Conservation (phyloP, 164 flowering plant genomes). For the Vitis amurensis region DNA sequence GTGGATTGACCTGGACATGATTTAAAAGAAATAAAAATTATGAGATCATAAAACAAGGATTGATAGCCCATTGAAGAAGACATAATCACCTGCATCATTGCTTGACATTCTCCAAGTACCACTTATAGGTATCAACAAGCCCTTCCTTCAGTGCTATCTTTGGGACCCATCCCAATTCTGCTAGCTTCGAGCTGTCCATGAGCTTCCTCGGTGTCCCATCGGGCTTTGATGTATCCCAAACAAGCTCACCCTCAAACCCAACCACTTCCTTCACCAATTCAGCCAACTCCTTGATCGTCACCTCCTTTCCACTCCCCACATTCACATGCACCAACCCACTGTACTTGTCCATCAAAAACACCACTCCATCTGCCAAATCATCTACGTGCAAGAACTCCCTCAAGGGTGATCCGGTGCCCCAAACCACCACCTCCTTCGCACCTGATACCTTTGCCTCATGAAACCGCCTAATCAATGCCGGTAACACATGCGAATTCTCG, state of each 20-base stretch:
- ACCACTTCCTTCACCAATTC: constrained; percentile 89
- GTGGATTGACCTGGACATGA: too few relatives aligned
- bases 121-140: constrained; percentile 76
- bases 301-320: constrained; percentile 95
- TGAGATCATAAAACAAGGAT: not conserved
- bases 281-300: constrained; percentile 79
- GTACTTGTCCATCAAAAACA: constrained; percentile 76
- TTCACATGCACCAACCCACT: constrained; percentile 75
- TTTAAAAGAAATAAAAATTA: not conserved
- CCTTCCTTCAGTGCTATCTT: constrained; percentile 77
- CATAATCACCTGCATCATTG: constrained; percentile 35
- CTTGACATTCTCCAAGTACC: constrained; percentile 77
- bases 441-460: constrained; percentile 75
- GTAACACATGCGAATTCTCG: constrained; percentile 90
- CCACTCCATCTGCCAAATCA: constrained; percentile 85
- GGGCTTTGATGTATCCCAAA: constrained; percentile 86
- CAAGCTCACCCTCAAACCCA: constrained; percentile 73
- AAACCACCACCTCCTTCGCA: constrained; percentile 80
- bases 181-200: constrained; percentile 86
- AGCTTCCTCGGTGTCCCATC: constrained; percentile 97
- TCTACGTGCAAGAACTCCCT: constrained; percentile 93
- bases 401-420: constrained; percentile 89
- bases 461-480: constrained; percentile 85
- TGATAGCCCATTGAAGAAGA: not conserved
- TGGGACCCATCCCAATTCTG: constrained; percentile 74